A percentile compares a stretch with the other conserved stretches of the same genome.
Conservation (phyloP, 2,329 filamentous ascomycete species). For the Eurotiales sp. region DNA sequence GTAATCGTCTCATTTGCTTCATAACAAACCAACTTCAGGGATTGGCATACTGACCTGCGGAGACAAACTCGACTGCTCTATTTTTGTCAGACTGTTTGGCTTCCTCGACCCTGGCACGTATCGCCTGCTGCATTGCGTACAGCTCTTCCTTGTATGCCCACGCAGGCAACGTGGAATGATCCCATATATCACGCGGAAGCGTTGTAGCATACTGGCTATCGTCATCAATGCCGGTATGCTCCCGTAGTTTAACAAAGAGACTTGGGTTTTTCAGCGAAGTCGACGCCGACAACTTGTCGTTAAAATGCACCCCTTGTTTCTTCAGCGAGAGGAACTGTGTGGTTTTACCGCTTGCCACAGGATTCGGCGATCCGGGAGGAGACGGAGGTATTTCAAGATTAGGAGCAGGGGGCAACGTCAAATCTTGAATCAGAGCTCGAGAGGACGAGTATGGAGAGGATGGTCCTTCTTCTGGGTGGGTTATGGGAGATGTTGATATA, state of each 20-base stretch:
- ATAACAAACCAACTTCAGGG: background rate
- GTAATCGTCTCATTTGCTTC: background rate
- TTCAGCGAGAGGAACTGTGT: conserved; percentile 59
- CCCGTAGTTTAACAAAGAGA: conserved; percentile 54
- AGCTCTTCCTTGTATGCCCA: conserved; percentile 49
- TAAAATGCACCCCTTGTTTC: conserved; percentile 61
- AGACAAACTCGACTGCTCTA: conserved; percentile 41
- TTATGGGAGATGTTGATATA: conserved; percentile 14
- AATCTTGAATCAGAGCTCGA: conserved; percentile 51
- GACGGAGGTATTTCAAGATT: conserved; percentile 45
- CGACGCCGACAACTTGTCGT: conserved; percentile 56
- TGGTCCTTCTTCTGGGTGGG: conserved; percentile 18
- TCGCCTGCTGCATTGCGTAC: conserved; percentile 38
- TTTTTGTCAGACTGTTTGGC: conserved; percentile 29
- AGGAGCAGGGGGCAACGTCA: conserved; percentile 50
- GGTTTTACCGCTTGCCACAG: conserved; percentile 53
- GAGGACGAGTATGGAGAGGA: conserved; percentile 49
- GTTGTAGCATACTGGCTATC: conserved; percentile 54
- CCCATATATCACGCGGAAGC: conserved; percentile 39
- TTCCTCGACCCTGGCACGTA: conserved; percentile 34
- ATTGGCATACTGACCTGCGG: conserved; percentile 13
- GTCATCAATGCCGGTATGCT: conserved; percentile 53
- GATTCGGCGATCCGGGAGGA: conserved; percentile 43
- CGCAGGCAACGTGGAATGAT: conserved; percentile 33
- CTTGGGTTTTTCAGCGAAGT: conserved; percentile 58